Conservation (phyloP, 208 protist species). For the Wallacemonas sp. region DNA sequence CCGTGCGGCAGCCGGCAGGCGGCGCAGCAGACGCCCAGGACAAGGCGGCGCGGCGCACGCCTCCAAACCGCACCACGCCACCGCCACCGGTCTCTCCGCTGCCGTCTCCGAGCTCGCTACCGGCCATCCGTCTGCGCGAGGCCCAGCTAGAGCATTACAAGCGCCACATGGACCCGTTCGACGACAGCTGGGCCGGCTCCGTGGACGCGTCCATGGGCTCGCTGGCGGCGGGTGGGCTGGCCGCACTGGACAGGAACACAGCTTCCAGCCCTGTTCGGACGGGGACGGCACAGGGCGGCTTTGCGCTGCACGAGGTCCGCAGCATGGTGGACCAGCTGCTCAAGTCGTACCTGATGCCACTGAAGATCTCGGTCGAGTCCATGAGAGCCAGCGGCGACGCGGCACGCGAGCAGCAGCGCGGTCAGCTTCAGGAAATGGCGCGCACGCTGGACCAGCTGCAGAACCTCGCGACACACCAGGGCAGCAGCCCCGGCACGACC, state of each 20-base stretch:
- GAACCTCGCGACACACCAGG: not conserved
- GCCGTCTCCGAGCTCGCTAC: slow-evolving; percentile 8
- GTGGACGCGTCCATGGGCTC: slow-evolving; percentile 1
- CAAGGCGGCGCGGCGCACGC: not conserved
- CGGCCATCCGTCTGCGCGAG: slow-evolving; percentile 12
- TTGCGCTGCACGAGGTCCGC: slow-evolving; percentile 13
- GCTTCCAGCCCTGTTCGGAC: not conserved
- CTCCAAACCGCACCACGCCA: not conserved
- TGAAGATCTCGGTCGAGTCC: slow-evolving; percentile 34
- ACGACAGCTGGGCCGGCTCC: slow-evolving; percentile 8
- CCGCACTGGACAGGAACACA: not conserved
- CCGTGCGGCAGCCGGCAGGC: not conserved
- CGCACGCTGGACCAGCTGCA: not conserved
- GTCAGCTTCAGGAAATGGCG: not conserved
- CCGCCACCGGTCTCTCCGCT: not conserved
- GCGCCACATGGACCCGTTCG: slow-evolving; percentile 15
- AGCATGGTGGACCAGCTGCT: slow-evolving; percentile 23
- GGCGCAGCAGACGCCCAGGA: not conserved
- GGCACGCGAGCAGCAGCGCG: slow-evolving; percentile 2
- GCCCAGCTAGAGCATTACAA: slow-evolving; percentile 13
- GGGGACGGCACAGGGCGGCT: not conserved
- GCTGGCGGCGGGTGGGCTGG: not conserved
- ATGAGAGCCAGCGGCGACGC: slow-evolving; percentile 21
- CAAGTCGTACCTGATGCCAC: slow-evolving; percentile 18
- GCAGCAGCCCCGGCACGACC: not conserved